Percentiles rank a stretch among this genome's conserved stretches.
These are phyloP conservation scores for Aspergillus floridensis DNA, from an alignment of 2,329 filamentous ascomycete species.

Conservation along the genomic window DNA sequence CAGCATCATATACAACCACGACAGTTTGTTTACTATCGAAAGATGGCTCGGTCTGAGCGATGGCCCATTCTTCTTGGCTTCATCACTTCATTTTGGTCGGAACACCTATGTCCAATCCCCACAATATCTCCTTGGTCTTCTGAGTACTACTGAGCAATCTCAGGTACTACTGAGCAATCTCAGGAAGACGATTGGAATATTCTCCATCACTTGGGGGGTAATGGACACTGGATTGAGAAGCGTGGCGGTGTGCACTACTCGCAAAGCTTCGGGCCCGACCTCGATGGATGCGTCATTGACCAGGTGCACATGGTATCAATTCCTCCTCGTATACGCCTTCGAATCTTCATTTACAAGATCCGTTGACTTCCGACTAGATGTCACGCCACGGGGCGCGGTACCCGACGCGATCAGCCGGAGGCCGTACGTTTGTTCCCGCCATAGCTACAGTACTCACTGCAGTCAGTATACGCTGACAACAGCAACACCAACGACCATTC, in stretches of 20 bases:
- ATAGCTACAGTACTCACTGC: background rate
- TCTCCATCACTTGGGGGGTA: constrained; percentile 54
- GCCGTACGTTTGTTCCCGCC: constrained; percentile 41
- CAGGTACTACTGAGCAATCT: background rate
- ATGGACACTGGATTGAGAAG: constrained; percentile 56
- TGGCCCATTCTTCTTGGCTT: background rate
- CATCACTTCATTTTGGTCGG: constrained; percentile 20
- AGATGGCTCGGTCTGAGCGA: background rate
- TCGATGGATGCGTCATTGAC: constrained; percentile 51
- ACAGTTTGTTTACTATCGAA: background rate
- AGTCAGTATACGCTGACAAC: background rate
- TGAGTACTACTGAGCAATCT: too few relatives aligned
- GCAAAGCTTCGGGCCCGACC: constrained; percentile 42
- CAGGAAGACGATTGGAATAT: constrained; percentile 46
- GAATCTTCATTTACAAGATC: background rate
- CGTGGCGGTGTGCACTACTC: constrained; percentile 31
- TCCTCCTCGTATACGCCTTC: background rate
- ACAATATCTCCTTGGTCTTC: background rate
- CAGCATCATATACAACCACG: constrained; percentile 10
- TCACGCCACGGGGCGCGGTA: constrained; percentile 59
- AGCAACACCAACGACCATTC: background rate
- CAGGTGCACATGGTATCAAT: constrained; percentile 57
- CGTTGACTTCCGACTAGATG: constrained; percentile 41
- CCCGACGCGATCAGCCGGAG: constrained; percentile 52
- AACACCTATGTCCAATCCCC: constrained; percentile 21